Evolutionary conservation across 768 basidiomycete genomes (phyloP).

Genomic region (Leccinellum rugosiceps): DNA sequence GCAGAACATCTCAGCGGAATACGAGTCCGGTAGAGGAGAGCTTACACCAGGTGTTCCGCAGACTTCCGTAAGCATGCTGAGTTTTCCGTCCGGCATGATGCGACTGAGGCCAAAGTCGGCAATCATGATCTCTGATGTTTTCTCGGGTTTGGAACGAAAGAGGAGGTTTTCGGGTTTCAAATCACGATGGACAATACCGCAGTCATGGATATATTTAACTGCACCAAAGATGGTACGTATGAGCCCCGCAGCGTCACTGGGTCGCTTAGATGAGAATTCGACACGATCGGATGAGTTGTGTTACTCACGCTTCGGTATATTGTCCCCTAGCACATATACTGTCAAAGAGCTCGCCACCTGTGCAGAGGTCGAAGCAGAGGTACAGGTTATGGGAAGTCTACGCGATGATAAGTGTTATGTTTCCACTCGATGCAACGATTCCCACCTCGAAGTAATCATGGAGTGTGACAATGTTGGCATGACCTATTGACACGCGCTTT

Average conservation of each 20-base stretch:
- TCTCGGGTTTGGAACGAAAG: constrained; percentile 82
- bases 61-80: constrained; percentile 87
- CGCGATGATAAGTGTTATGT: neutral
- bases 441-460: constrained; percentile 93
- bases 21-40: constrained; percentile 7
- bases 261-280: constrained; percentile 25
- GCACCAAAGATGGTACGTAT: constrained; percentile 83
- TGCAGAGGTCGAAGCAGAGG: constrained; percentile 94
- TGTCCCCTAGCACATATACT: constrained; percentile 97
- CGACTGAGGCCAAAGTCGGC: constrained; percentile 95
- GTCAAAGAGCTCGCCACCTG: constrained; percentile 98
- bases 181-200: constrained; percentile 94
- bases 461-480: constrained; percentile 87
- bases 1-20: constrained; percentile 5
- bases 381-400: constrained; percentile 92
- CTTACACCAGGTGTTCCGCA: constrained; percentile 89
- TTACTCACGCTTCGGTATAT: constrained; percentile 85
- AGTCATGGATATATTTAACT: constrained; percentile 87
- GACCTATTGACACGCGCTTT: constrained; percentile 88
- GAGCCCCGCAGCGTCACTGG: constrained; percentile 84
- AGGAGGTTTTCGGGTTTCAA: constrained; percentile 97
- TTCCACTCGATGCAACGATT: neutral
- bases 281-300: neutral
- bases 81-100: constrained; percentile 87
- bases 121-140: constrained; percentile 90